Percentiles rank a stretch among this genome's conserved stretches.
phyloP scores from a whole-genome alignment of 768 basidiomycete genomes.

The Kwoniella europaea region DNA sequence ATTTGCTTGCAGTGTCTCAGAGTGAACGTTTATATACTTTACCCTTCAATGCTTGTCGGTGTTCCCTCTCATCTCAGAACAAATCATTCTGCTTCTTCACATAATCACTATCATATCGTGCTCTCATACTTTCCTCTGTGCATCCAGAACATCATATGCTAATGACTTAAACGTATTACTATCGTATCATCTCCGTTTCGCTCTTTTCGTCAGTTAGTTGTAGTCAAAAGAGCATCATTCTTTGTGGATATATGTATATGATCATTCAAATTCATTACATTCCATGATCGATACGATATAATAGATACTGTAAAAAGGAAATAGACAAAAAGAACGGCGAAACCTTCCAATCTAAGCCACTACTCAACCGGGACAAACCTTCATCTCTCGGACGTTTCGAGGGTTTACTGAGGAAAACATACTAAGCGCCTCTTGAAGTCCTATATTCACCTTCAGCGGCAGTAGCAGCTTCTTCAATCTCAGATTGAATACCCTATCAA shows the following conservation, averaged over 20 bases:
- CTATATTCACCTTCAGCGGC: slow-evolving; percentile 96
- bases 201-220: neutral
- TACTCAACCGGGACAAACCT: neutral
- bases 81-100: no score
- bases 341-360: no score
- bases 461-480: slow-evolving; percentile 89
- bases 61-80: neutral
- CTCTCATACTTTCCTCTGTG: neutral
- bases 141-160: no score
- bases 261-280: neutral
- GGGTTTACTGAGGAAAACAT: neutral
- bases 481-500: slow-evolving; percentile 70
- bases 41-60: neutral
- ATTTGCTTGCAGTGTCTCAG: neutral
- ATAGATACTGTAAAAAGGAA: no score
- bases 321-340: neutral
- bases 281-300: neutral
- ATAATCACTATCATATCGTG: neutral
- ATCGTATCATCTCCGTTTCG: neutral
- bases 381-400: neutral
- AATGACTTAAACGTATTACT: no score
- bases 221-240: neutral
- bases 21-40: neutral
- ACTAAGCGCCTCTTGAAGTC: slow-evolving; percentile 58
- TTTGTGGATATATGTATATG: neutral